These are phyloP conservation scores for Trichosporon sp. DNA, from an alignment of 1,284 basidiomycete species.

Conservation along the genomic window DNA sequence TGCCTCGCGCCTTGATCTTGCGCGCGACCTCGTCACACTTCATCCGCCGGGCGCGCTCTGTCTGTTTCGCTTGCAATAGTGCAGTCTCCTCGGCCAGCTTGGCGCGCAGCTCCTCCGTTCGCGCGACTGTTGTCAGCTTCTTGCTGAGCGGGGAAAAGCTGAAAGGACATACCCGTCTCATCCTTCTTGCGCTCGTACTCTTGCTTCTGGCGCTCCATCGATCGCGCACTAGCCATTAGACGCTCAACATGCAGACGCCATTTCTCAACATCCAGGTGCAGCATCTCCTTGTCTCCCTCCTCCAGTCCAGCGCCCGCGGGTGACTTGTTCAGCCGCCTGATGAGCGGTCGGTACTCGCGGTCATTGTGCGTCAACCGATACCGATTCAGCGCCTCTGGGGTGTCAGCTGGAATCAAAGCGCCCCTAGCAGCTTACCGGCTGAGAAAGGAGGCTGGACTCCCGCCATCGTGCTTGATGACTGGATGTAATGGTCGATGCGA, in stretches of 20 bases:
- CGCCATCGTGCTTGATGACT: background rate
- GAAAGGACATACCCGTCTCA: conserved; percentile 32
- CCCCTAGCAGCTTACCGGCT: conserved; percentile 28
- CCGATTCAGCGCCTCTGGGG: conserved; percentile 37
- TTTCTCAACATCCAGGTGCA: conserved; percentile 32
- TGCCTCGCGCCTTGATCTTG: conserved; percentile 29
- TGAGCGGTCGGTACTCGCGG: conserved; percentile 31
- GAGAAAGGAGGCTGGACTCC: conserved; percentile 2
- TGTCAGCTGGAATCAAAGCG: conserved; percentile 9
- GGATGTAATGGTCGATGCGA: background rate
- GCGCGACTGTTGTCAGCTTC: conserved; percentile 7
- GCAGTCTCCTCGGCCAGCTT: conserved; percentile 33
- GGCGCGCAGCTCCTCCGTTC: conserved; percentile 23
- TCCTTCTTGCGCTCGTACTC: conserved; percentile 22
- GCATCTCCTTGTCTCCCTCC: conserved; percentile 26
- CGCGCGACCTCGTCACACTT: conserved; percentile 40
- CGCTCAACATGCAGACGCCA: conserved; percentile 36
- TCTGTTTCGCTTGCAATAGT: conserved; percentile 21
- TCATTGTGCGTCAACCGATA: conserved; percentile 41
- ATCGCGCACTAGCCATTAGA: conserved; percentile 28
- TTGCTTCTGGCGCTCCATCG: conserved; percentile 31
- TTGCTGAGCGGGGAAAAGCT: background rate
- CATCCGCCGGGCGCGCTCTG: conserved; percentile 32
- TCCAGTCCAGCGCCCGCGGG: conserved; percentile 6
- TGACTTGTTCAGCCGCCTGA: conserved; percentile 27